phyloP scores from a whole-genome alignment of 2,329 filamentous ascomycete genomes.

The Penicillium vulpinum region DNA sequence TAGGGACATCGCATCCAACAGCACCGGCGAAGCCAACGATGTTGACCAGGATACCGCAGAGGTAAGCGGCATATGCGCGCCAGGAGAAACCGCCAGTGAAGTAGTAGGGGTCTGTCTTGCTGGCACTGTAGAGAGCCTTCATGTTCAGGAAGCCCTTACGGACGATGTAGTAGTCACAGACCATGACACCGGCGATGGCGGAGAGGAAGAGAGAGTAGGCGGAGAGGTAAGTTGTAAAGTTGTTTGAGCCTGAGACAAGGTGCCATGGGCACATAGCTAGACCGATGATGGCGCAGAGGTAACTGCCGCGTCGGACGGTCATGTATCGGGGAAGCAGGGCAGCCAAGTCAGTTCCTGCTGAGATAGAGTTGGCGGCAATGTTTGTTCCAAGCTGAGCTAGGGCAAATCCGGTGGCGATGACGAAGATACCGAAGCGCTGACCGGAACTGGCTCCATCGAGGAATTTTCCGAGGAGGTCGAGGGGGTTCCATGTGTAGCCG shows the following conservation, averaged over 20 bases:
- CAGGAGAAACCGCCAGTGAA: slow-evolving; percentile 74
- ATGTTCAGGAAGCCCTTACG: slow-evolving; percentile 78
- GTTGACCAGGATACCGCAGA: slow-evolving; percentile 82
- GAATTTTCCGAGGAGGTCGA: slow-evolving; percentile 66
- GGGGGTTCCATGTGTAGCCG: slow-evolving; percentile 71
- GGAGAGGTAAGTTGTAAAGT: slow-evolving; percentile 88
- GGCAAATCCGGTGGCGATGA: slow-evolving; percentile 69
- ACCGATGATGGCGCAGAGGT: slow-evolving; percentile 76
- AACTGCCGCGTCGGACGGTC: slow-evolving; percentile 83
- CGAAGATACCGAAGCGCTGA: slow-evolving; percentile 73
- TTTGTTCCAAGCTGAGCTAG: slow-evolving; percentile 84
- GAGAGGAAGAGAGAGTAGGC: slow-evolving; percentile 94
- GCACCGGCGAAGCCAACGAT: slow-evolving; percentile 88
- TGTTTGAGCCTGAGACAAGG: slow-evolving; percentile 71
- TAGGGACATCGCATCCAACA: slow-evolving; percentile 69
- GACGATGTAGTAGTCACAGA: slow-evolving; percentile 83
- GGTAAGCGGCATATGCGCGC: slow-evolving; percentile 80
- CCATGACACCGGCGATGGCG: slow-evolving; percentile 88
- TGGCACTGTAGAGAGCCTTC: slow-evolving; percentile 74
- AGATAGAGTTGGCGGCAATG: slow-evolving; percentile 82
- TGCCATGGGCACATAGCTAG: slow-evolving; percentile 85
- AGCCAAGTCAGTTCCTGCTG: slow-evolving; percentile 79
- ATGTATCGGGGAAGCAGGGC: slow-evolving; percentile 76
- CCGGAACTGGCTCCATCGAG: slow-evolving; percentile 67
- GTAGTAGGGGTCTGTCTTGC: slow-evolving; percentile 64